Evolutionary conservation across 768 basidiomycete genomes (phyloP).

Genomic region (Podaxis rugospora): DNA sequence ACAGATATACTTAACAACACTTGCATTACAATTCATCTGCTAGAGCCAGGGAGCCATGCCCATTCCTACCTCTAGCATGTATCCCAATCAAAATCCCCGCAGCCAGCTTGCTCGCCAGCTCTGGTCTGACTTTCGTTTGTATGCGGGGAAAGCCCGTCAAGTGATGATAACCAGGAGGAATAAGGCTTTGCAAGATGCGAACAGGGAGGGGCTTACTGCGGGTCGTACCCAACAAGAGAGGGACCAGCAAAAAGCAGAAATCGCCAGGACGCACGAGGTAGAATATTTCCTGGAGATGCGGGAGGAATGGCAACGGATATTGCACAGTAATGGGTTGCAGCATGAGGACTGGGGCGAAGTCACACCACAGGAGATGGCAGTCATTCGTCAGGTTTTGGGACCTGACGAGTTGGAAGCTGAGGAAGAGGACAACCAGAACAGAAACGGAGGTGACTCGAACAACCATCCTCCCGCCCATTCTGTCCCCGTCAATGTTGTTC

Average conservation of each 20-base stretch:
- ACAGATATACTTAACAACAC: not conserved
- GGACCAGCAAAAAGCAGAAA: conserved; percentile 22
- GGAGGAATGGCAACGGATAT: conserved; percentile 36
- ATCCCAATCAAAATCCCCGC: conserved; percentile 9
- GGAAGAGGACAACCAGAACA: conserved; percentile 18
- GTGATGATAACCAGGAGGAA: conserved; percentile 20
- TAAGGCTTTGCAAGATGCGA: conserved; percentile 17
- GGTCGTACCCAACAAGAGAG: conserved; percentile 22
- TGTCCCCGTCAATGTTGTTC: conserved; percentile 6
- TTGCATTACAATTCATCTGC: not conserved
- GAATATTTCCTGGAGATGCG: conserved; percentile 29
- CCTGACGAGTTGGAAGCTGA: conserved; percentile 30
- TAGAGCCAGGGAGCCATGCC: not conserved
- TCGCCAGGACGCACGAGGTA: conserved; percentile 26
- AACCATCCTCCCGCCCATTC: conserved; percentile 10
- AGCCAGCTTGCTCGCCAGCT: conserved; percentile 25
- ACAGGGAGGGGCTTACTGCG: conserved; percentile 26
- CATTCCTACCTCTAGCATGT: conserved; percentile 9
- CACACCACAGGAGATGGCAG: conserved; percentile 31
- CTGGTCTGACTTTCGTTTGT: conserved; percentile 32
- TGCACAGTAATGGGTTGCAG: conserved; percentile 28
- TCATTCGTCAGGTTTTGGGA: conserved; percentile 30
- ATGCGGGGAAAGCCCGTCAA: conserved; percentile 23
- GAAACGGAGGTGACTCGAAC: conserved; percentile 14
- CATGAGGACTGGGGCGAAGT: conserved; percentile 44